Percentiles rank a stretch among this genome's conserved stretches.
phyloP scores from a whole-genome alignment of 495 filamentous ascomycete genomes.

The Pseudoneurospora amorphoporcata region DNA sequence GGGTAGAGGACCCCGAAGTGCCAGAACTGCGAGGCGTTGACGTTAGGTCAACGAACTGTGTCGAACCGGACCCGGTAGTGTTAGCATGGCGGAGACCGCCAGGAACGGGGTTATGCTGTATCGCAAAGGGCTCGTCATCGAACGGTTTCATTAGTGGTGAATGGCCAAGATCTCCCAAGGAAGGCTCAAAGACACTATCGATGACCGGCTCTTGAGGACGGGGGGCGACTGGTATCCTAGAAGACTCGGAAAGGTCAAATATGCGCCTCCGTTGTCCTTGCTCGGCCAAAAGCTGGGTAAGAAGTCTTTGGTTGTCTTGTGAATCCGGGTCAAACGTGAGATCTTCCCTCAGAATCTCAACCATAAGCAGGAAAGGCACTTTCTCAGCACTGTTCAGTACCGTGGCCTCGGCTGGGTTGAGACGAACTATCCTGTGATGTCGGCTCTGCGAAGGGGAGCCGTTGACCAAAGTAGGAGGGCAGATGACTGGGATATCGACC shows the following conservation, averaged over 20 bases:
- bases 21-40: conserved; percentile 50
- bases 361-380: conserved; percentile 67
- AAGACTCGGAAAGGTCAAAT: conserved; percentile 50
- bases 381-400: conserved; percentile 71
- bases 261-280: conserved; percentile 51
- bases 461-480: conserved; percentile 55
- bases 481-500: conserved; percentile 67
- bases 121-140: conserved; percentile 26
- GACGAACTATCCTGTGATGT: conserved; percentile 63
- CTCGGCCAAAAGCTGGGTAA: conserved; percentile 49
- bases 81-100: conserved; percentile 32
- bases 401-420: conserved; percentile 69
- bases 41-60: conserved; percentile 22
- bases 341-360: conserved; percentile 63
- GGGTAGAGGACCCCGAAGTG: conserved; percentile 50
- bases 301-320: conserved; percentile 49
- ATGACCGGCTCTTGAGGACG: conserved; percentile 30
- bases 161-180: conserved; percentile 58
- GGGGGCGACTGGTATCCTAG: conserved; percentile 21
- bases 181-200: conserved; percentile 71
- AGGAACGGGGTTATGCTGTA: conserved; percentile 19
- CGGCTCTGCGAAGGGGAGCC: conserved; percentile 52
- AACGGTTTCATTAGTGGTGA: conserved; percentile 50
- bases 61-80: conserved; percentile 34
- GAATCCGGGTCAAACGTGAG: conserved; percentile 65